Evolutionary conservation across 1,284 basidiomycete species (phyloP).

Genomic region (Trametes polyzona): DNA sequence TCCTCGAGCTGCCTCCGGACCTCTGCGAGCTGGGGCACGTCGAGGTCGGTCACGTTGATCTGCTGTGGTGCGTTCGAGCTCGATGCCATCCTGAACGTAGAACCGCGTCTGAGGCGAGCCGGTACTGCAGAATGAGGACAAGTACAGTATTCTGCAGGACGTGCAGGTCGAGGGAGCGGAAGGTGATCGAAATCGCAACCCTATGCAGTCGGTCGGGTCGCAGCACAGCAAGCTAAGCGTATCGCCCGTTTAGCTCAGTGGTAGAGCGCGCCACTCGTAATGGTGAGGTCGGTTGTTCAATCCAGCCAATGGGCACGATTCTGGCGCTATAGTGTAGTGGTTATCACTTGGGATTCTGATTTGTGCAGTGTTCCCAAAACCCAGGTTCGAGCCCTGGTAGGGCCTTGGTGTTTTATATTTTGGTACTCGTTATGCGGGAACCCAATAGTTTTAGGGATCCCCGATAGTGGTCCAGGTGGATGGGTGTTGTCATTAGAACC

Average conservation of each 20-base stretch:
- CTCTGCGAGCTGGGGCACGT: constrained; percentile 81
- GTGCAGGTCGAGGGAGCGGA: not conserved
- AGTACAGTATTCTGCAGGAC: no score
- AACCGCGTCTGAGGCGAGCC: no score
- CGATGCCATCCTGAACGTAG: constrained; percentile 26
- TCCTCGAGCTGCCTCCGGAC: constrained; percentile 91
- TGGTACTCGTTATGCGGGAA: no score
- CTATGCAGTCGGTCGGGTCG: not conserved
- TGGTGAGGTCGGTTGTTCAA: constrained; percentile 29
- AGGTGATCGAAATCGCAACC: not conserved
- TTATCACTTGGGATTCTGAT: constrained; percentile 16
- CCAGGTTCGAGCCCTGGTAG: constrained; percentile 16
- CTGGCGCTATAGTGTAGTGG: constrained; percentile 13
- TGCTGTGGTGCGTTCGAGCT: constrained; percentile 52
- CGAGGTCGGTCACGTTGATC: constrained; percentile 79
- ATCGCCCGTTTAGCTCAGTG: constrained; percentile 27
- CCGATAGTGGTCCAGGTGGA: no score
- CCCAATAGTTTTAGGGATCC: no score
- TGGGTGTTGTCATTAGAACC: no score
- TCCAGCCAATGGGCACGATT: constrained; percentile 28
- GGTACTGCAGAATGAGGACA: no score
- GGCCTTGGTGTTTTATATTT: not conserved
- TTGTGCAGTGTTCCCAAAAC: constrained; percentile 10
- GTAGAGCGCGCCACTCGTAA: constrained; percentile 28
- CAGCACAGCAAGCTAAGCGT: no score